Evolutionary conservation across 2,329 filamentous ascomycete genomes (phyloP).

Genomic region (Albophoma yamanashiensis): DNA sequence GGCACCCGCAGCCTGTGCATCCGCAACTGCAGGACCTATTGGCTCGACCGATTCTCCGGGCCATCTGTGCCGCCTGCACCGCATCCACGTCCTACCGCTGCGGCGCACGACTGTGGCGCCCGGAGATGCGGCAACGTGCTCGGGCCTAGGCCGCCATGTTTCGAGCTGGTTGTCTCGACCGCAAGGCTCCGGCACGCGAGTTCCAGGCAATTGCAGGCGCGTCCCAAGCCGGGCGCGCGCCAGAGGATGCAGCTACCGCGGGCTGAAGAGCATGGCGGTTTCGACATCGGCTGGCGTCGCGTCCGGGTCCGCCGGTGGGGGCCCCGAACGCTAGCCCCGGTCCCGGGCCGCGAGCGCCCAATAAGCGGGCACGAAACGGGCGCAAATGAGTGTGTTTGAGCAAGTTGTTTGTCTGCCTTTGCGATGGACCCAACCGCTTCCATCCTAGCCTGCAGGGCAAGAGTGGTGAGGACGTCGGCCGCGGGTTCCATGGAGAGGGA

Average conservation of each 20-base stretch:
- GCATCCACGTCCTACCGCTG: background rate
- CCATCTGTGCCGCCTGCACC: background rate
- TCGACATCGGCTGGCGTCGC: background rate
- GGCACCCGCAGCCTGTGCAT: background rate
- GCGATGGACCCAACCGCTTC: background rate
- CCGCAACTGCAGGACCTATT: background rate
- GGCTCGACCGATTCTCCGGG: background rate
- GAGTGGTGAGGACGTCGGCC: too few relatives aligned
- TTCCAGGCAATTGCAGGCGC: background rate
- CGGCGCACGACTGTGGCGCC: background rate
- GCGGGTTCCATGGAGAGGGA: too few relatives aligned
- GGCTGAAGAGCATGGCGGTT: background rate
- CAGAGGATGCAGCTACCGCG: background rate
- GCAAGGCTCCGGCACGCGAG: background rate
- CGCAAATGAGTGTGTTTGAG: slow-evolving; percentile 24
- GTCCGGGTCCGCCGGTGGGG: background rate
- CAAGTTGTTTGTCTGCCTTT: slow-evolving; percentile 17
- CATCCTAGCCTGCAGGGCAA: background rate
- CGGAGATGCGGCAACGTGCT: background rate
- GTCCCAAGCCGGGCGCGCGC: background rate
- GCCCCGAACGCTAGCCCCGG: background rate
- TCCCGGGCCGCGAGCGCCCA: slow-evolving; percentile 1
- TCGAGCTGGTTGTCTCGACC: background rate
- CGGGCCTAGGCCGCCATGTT: background rate
- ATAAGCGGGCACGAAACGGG: slow-evolving; percentile 2